Percentiles rank a stretch among this genome's conserved stretches.
Conservation (phyloP, 2,329 filamentous ascomycete species). For the Aspergillus persii region DNA sequence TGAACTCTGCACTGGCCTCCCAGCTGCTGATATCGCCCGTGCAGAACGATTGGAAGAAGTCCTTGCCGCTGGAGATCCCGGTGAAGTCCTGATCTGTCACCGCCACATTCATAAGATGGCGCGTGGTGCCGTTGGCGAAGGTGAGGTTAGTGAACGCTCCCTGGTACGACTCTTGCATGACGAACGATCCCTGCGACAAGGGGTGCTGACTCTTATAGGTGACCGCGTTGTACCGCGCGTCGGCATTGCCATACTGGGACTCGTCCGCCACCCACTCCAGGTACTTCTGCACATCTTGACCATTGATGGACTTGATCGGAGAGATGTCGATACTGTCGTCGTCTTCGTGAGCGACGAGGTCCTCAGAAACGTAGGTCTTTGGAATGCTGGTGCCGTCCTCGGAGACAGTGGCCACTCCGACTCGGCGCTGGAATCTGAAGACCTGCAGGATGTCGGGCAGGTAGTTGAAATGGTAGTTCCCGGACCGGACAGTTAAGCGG, state of each 20-base stretch:
- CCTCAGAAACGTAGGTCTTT: constrained; percentile 11
- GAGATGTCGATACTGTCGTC: constrained; percentile 16
- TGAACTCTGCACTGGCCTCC: neutral
- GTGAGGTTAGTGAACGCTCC: constrained; percentile 27
- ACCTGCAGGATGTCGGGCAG: constrained; percentile 8
- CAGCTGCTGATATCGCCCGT: constrained; percentile 11
- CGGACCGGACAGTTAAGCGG: constrained; percentile 5
- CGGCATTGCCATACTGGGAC: constrained; percentile 25
- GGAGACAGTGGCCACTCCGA: constrained; percentile 7
- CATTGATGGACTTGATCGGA: constrained; percentile 28
- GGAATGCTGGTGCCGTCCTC: constrained; percentile 3
- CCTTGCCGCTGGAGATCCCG: constrained; percentile 37
- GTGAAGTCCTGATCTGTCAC: constrained; percentile 22
- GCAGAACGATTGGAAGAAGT: constrained; percentile 43
- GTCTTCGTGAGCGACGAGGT: constrained; percentile 11
- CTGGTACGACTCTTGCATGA: constrained; percentile 20
- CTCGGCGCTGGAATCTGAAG: constrained; percentile 4
- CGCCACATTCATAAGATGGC: neutral
- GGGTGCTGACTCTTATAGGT: constrained; percentile 20
- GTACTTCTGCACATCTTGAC: constrained; percentile 26
- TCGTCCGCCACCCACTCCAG: constrained; percentile 22
- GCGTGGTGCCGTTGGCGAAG: constrained; percentile 30
- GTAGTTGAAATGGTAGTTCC: constrained; percentile 11
- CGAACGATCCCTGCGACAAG: constrained; percentile 3
- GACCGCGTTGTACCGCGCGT: constrained; percentile 32